Conservation (phyloP, 306 rosid genomes). For the Amphicarpaea edgeworthii region DNA sequence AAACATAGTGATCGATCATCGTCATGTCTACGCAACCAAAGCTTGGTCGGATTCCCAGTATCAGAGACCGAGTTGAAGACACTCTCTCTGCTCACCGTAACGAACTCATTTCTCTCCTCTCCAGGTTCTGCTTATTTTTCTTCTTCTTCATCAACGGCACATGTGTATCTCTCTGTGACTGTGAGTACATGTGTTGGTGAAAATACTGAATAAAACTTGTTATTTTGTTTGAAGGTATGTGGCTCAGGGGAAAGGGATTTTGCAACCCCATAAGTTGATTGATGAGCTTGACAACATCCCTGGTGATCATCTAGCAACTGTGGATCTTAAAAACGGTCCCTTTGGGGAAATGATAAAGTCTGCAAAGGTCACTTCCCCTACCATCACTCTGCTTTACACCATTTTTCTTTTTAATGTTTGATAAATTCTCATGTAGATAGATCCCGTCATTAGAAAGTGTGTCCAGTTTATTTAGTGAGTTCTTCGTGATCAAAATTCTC, state of each 20-base stretch:
- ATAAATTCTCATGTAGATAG: not conserved
- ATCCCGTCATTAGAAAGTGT: not conserved
- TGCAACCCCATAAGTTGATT: constrained; percentile 86
- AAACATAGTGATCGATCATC: constrained; percentile 11
- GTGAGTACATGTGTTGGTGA: not conserved
- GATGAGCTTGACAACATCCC: constrained; percentile 71
- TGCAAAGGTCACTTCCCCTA: constrained; percentile 50
- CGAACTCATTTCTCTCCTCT: constrained; percentile 84
- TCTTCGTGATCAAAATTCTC: too few relatives aligned
- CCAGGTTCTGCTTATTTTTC: constrained; percentile 81
- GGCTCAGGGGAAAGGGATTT: constrained; percentile 84
- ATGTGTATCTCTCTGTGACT: not conserved
- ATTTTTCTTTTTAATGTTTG: not conserved
- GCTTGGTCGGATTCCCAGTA: constrained; percentile 68
- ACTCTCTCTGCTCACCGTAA: constrained; percentile 88
- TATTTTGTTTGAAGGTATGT: constrained; percentile 65
- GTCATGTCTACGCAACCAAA: constrained; percentile 62
- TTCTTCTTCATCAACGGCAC: not conserved
- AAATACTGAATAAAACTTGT: not conserved
- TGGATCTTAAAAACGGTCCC: constrained; percentile 53
- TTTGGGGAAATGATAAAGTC: constrained; percentile 56
- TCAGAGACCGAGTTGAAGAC: constrained; percentile 83
- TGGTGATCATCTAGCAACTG: constrained; percentile 49
- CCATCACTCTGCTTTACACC: not conserved
- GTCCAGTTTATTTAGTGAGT: not conserved